A percentile compares a stretch with the other conserved stretches of the same genome.
These are phyloP conservation scores for Begonia fuchsioides DNA, from an alignment of 306 rosid genomes.

Conservation along the genomic window DNA sequence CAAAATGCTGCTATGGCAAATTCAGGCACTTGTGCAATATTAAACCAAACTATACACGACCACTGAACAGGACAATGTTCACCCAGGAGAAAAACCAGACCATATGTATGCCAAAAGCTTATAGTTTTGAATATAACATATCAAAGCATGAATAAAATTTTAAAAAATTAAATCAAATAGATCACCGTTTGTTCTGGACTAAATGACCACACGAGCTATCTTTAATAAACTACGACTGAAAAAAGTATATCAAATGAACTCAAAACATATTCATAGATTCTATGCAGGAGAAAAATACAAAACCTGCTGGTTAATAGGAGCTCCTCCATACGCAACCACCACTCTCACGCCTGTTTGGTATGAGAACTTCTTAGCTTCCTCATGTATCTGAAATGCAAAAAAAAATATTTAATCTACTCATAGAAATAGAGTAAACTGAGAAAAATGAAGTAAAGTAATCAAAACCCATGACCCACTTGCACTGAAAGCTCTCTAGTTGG, in stretches of 20 bases:
- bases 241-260: neutral
- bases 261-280: neutral
- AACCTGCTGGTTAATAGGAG: slow-evolving; percentile 83
- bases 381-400: slow-evolving; percentile 53
- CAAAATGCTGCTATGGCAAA: no score
- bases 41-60: no score
- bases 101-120: no score
- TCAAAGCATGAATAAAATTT: no score
- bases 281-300: neutral
- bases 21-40: no score
- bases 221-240: no score
- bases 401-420: neutral
- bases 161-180: no score
- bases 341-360: slow-evolving; percentile 85
- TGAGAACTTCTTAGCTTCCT: slow-evolving; percentile 54
- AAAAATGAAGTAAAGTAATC: neutral
- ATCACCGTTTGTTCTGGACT: no score
- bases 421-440: neutral
- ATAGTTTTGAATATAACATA: no score
- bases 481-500: slow-evolving; percentile 83
- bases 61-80: no score
- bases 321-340: slow-evolving; percentile 90
- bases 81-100: no score
- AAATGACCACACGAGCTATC: no score
- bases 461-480: slow-evolving; percentile 44